Conservation (phyloP, 345 rosid species). For the Geranium brycei region DNA sequence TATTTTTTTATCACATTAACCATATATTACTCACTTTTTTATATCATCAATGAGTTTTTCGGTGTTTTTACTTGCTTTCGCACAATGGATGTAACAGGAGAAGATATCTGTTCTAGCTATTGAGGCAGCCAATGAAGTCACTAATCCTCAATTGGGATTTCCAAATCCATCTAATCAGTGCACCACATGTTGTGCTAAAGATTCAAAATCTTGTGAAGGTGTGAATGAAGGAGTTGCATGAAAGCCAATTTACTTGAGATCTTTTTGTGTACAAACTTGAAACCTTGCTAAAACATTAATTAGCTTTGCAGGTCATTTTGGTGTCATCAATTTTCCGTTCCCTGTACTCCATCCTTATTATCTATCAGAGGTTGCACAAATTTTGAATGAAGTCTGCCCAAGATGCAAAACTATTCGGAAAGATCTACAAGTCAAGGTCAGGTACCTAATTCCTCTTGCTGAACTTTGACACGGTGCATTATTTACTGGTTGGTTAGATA, state of each 20-base stretch:
- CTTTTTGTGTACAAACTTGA: conserved; percentile 2
- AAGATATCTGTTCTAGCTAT: conserved; percentile 34
- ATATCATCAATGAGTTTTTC: neutral
- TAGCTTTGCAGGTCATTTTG: conserved; percentile 59
- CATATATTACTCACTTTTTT: neutral
- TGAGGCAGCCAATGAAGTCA: conserved; percentile 39
- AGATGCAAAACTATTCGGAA: conserved; percentile 64
- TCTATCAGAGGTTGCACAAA: conserved; percentile 45
- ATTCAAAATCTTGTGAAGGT: conserved; percentile 69
- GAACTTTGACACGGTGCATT: neutral
- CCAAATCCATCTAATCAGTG: conserved; percentile 57
- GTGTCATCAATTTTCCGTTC: conserved; percentile 42
- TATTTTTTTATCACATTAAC: neutral
- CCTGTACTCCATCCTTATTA: conserved; percentile 59
- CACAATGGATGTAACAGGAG: conserved; percentile 27
- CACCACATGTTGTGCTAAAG: conserved; percentile 54
- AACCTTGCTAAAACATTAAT: neutral
- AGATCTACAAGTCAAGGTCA: conserved; percentile 42
- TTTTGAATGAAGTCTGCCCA: conserved; percentile 73
- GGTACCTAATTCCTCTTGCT: conserved; percentile 17
- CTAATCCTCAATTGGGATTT: conserved; percentile 60
- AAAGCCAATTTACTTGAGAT: conserved; percentile 1
- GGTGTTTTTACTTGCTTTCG: neutral
- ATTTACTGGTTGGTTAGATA: too few relatives aligned
- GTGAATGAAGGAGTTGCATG: conserved; percentile 21